phyloP scores from a whole-genome alignment of 2,329 filamentous ascomycete genomes.

The Coniella vitis region DNA sequence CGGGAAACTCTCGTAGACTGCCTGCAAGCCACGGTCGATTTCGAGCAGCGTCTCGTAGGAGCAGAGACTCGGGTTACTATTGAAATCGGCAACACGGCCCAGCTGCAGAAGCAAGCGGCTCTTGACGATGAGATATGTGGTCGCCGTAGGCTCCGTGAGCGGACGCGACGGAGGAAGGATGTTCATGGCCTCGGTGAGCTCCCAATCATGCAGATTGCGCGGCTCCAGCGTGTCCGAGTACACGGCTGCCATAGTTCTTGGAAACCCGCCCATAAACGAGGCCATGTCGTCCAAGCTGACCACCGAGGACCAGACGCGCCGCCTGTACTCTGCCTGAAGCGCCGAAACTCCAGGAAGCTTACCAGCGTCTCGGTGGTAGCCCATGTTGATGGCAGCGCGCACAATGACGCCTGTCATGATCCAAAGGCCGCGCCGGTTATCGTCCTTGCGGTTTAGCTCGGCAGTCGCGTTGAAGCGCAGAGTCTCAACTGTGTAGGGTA shows the following conservation, averaged over 20 bases:
- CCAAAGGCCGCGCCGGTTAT: conserved; percentile 44
- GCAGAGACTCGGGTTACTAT: conserved; percentile 7
- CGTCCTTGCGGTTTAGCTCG: conserved; percentile 44
- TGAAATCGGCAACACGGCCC: conserved; percentile 38
- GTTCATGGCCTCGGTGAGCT: conserved; percentile 42
- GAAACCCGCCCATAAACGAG: conserved; percentile 45
- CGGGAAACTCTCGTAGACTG: not conserved
- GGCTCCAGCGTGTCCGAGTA: conserved; percentile 43
- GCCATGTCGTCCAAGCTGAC: conserved; percentile 44
- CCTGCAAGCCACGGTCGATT: not conserved
- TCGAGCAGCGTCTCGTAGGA: conserved; percentile 13
- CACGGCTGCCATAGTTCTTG: conserved; percentile 38
- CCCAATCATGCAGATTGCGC: conserved; percentile 47
- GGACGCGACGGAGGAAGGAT: not conserved
- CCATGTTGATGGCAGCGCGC: conserved; percentile 48
- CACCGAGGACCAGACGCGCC: conserved; percentile 34
- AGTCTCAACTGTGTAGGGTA: conserved; percentile 45
- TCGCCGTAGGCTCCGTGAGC: conserved; percentile 30
- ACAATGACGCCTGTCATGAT: conserved; percentile 44
- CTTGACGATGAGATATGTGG: conserved; percentile 45
- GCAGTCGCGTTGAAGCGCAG: conserved; percentile 45
- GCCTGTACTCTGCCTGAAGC: conserved; percentile 40
- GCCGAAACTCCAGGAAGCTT: conserved; percentile 28
- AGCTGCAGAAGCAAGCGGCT: conserved; percentile 41
- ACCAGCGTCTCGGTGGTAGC: conserved; percentile 43